Evolutionary conservation across 768 basidiomycete species (phyloP).

Genomic region (Leccinum ochraceum): DNA sequence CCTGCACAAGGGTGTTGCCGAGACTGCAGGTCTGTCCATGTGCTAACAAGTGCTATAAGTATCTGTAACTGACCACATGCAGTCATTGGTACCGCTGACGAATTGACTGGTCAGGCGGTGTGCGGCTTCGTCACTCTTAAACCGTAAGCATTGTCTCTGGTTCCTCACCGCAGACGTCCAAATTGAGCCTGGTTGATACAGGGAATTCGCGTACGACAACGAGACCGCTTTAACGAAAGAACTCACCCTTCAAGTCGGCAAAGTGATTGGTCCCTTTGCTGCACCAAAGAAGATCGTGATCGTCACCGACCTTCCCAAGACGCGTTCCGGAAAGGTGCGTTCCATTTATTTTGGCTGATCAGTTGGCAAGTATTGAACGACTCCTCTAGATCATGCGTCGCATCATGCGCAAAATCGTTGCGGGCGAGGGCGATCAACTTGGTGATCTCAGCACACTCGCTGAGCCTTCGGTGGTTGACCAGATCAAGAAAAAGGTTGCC

Average conservation of each 20-base stretch:
- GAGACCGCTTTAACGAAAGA: constrained; percentile 80
- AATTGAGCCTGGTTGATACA: constrained; percentile 23
- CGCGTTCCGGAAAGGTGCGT: constrained; percentile 82
- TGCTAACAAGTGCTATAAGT: background rate
- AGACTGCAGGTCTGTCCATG: constrained; percentile 68
- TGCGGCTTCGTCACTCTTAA: constrained; percentile 93
- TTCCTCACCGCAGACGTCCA: background rate
- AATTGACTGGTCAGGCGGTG: constrained; percentile 93
- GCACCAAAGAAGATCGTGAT: constrained; percentile 92
- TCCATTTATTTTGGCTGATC: background rate
- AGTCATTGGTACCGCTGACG: constrained; percentile 85
- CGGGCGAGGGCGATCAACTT: constrained; percentile 91
- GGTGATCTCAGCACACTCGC: constrained; percentile 94
- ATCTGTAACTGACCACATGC: constrained; percentile 9
- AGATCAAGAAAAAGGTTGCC: constrained; percentile 80
- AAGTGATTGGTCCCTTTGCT: constrained; percentile 97
- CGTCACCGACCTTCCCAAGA: constrained; percentile 88
- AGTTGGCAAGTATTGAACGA: background rate
- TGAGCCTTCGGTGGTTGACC: constrained; percentile 83
- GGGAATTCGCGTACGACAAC: constrained; percentile 82
- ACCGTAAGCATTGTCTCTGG: constrained; percentile 53
- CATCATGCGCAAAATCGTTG: constrained; percentile 95
- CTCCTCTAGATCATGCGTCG: constrained; percentile 80
- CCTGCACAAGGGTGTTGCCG: constrained; percentile 91
- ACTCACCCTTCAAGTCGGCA: constrained; percentile 91